Evolutionary conservation across 2,329 filamentous ascomycete species (phyloP).

Genomic region (Dothideomycetes sp.): DNA sequence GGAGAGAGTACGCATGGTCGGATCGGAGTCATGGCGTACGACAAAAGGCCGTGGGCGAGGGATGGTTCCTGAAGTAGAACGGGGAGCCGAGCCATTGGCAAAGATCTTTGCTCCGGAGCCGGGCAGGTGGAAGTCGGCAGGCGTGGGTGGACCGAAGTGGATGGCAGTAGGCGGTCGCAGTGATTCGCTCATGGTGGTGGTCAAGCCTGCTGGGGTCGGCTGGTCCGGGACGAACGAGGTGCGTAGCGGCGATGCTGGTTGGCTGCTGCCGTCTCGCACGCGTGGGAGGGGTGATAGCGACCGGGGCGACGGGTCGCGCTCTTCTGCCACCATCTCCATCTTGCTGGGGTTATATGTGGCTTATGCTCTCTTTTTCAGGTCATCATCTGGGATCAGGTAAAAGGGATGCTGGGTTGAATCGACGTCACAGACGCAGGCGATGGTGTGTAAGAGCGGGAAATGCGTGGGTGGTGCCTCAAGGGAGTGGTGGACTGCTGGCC

Average conservation of each 20-base stretch:
- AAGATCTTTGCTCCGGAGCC: not conserved
- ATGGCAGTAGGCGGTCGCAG: conserved; percentile 7
- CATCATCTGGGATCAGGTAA: not conserved
- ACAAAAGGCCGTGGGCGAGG: conserved; percentile 8
- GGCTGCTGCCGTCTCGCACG: conserved; percentile 5
- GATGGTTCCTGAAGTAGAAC: conserved; percentile 1
- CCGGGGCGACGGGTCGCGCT: conserved; percentile 3
- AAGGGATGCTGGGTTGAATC: not conserved
- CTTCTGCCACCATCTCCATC: conserved; percentile 13
- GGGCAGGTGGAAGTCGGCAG: conserved; percentile 10
- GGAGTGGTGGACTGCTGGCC: no score
- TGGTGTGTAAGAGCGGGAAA: not conserved
- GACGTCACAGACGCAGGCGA: not conserved
- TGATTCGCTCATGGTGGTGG: not conserved
- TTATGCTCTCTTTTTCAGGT: not conserved
- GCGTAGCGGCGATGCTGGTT: conserved; percentile 9
- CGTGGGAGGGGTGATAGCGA: conserved; percentile 9
- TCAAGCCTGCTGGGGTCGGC: conserved; percentile 1
- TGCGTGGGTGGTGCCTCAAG: no score
- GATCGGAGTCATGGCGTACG: conserved; percentile 13
- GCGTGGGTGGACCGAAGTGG: conserved; percentile 11
- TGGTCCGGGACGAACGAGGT: conserved; percentile 6
- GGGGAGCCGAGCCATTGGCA: not conserved
- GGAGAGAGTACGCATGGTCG: not conserved
- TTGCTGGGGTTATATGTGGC: no score